phyloP scores from a whole-genome alignment of 2,329 filamentous ascomycete genomes.

The Xylaria polymorpha region DNA sequence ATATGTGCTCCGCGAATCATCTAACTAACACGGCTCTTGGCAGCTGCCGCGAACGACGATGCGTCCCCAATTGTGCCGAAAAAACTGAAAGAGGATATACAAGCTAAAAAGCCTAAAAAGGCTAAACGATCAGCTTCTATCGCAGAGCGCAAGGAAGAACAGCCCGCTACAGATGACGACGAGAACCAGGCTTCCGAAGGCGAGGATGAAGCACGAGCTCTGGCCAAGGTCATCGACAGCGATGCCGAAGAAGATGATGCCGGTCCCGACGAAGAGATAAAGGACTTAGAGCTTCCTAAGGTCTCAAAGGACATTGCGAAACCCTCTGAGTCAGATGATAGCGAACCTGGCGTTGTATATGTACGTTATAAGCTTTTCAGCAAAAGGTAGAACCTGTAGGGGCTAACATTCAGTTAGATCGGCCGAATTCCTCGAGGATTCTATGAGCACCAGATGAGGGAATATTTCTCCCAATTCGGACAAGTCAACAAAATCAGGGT shows the following conservation, averaged over 20 bases:
- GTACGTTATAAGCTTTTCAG: slow-evolving; percentile 56
- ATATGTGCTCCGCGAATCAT: not conserved
- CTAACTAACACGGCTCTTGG: slow-evolving; percentile 19
- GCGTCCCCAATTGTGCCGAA: slow-evolving; percentile 53
- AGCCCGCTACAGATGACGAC: slow-evolving; percentile 50
- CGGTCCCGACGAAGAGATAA: slow-evolving; percentile 58
- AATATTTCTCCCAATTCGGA: slow-evolving; percentile 95
- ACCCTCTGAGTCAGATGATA: slow-evolving; percentile 54
- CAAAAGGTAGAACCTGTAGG: not conserved
- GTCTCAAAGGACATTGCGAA: slow-evolving; percentile 59
- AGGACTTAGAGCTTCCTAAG: slow-evolving; percentile 63
- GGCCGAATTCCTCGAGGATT: slow-evolving; percentile 90
- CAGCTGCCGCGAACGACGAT: slow-evolving; percentile 56
- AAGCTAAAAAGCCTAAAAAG: slow-evolving; percentile 40
- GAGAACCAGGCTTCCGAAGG: slow-evolving; percentile 43
- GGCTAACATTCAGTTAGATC: slow-evolving; percentile 72
- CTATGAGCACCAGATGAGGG: slow-evolving; percentile 94
- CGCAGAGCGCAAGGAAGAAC: slow-evolving; percentile 47
- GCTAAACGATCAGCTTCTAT: slow-evolving; percentile 42
- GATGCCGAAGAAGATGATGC: slow-evolving; percentile 55
- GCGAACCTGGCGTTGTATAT: slow-evolving; percentile 81
- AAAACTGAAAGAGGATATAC: slow-evolving; percentile 25
- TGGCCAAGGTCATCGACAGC: slow-evolving; percentile 60
- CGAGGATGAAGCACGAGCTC: slow-evolving; percentile 56
- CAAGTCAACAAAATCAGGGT: slow-evolving; percentile 75